Base-by-base conservation (phyloP, 2,329 filamentous ascomycete species). In the Cladophialophora bantiana region DNA sequence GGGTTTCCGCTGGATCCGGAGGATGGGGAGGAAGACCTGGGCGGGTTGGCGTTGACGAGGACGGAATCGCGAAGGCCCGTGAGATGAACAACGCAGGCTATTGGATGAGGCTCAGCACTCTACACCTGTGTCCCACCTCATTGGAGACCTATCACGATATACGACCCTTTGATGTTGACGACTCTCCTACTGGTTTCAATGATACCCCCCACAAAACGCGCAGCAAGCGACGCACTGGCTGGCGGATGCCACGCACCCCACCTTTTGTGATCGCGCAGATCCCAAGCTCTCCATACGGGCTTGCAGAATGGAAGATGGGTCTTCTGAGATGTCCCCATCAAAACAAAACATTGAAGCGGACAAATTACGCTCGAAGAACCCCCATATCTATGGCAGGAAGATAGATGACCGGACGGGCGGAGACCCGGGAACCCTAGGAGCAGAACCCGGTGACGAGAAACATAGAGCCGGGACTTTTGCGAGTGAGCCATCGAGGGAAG, bases 1-100 rank as follows among this genome's bases (percentile, higher is more conserved):
- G 71, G 70, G 9, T 73, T 73, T 31, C 67, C 70, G 4, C 50
- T 72, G 34, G 69, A 71, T 2, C 65, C 70, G 12, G 69, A 72
- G 5, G 69, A 72, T 42, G 67, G 65, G 31, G 70, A 72, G 61
- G 71, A 73, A 45, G 67, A 71, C 35, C 52, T 68, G 13, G 66
- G 66, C 3, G 65, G 65, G 62, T 59, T 73, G 56, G 57, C 67
- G 40, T 67, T 73, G 32, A 70, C 64, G 64, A 65, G 71, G 64
- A 73, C 70, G 7, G 40, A 57, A 20, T 71, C 71, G 50, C 66
- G 70, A 60, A 61, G 62, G 64, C 69, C 68, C 26, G 54, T 36
- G 56, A 67, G 67, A 64, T 69, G 67, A 64, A 62, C 34, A 34
- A 36, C 20, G 34, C 52, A 36, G 52, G 59, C 59, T 56, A 62